phyloP scores from a whole-genome alignment of 305 asterid species.

The Rubia peregrina region DNA sequence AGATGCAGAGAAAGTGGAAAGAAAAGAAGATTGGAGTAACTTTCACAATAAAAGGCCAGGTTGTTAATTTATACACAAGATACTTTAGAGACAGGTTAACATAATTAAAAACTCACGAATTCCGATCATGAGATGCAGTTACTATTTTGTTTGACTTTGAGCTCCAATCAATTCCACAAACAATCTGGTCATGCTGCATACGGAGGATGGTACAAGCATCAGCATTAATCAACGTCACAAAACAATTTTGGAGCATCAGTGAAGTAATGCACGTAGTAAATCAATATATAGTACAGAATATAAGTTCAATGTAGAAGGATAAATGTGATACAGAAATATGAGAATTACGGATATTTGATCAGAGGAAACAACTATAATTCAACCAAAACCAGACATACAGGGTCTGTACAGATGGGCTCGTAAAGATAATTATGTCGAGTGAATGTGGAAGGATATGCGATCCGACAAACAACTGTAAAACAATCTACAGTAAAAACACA shows the following conservation, averaged over 20 bases:
- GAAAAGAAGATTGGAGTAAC: not conserved
- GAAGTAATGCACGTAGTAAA: not conserved
- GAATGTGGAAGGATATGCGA: not conserved
- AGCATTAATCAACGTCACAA: conserved; percentile 2
- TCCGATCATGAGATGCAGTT: conserved; percentile 96
- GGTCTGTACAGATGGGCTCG: not conserved
- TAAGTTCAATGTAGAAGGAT: not conserved
- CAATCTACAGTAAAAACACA: not conserved
- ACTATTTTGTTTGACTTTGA: conserved; percentile 71
- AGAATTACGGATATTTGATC: not conserved
- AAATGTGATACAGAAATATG: not conserved
- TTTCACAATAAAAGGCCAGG: not conserved
- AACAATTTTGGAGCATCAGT: not conserved
- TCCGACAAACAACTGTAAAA: not conserved
- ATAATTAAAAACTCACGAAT: conserved; percentile 68
- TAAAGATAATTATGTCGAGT: not conserved
- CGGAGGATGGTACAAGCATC: conserved; percentile 16
- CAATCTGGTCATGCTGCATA: conserved; percentile 96
- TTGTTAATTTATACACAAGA: conserved; percentile 3
- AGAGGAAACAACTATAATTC: not conserved
- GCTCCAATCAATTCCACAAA: conserved; percentile 96
- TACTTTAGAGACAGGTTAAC: conserved; percentile 14
- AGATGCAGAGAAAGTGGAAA: not conserved
- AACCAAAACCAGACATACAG: not conserved
- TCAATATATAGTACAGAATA: not conserved